These are phyloP conservation scores for Ophiostoma ips DNA, from an alignment of 2,329 filamentous ascomycete genomes.

Conservation along the genomic window DNA sequence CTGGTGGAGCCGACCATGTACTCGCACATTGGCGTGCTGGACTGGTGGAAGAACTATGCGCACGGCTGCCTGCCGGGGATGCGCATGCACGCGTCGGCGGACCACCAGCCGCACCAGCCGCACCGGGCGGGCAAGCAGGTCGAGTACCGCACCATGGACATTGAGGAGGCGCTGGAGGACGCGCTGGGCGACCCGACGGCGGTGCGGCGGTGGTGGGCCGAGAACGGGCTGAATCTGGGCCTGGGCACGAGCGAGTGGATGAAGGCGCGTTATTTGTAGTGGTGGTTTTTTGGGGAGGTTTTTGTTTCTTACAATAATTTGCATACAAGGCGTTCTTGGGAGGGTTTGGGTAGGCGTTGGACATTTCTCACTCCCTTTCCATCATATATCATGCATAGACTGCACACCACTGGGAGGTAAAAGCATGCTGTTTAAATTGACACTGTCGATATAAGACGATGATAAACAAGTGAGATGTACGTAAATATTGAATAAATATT, in stretches of 20 bases:
- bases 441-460: too few relatives aligned
- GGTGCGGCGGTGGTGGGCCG: conserved; percentile 77
- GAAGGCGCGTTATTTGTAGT: conserved; percentile 57
- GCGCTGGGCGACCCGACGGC: conserved; percentile 57
- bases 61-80: conserved; percentile 39
- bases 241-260: conserved; percentile 82
- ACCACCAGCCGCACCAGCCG: conserved; percentile 21
- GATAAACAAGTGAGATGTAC: too few relatives aligned
- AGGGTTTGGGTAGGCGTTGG: too few relatives aligned
- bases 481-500: too few relatives aligned
- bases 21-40: conserved; percentile 68
- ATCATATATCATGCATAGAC: background rate
- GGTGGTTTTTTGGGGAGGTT: background rate
- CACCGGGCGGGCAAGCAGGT: conserved; percentile 40
- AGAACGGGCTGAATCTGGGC: conserved; percentile 68
- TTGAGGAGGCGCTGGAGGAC: conserved; percentile 88
- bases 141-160: conserved; percentile 89
- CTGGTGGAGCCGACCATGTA: conserved; percentile 79
- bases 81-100: conserved; percentile 29
- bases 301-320: background rate
- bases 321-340: too few relatives aligned
- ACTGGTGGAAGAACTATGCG: conserved; percentile 77
- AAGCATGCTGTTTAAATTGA: background rate
- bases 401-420: background rate
- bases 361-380: background rate